These are phyloP conservation scores for Chenopodium formosanum DNA, from an alignment of 148 eudicot species.

Conservation along the genomic window DNA sequence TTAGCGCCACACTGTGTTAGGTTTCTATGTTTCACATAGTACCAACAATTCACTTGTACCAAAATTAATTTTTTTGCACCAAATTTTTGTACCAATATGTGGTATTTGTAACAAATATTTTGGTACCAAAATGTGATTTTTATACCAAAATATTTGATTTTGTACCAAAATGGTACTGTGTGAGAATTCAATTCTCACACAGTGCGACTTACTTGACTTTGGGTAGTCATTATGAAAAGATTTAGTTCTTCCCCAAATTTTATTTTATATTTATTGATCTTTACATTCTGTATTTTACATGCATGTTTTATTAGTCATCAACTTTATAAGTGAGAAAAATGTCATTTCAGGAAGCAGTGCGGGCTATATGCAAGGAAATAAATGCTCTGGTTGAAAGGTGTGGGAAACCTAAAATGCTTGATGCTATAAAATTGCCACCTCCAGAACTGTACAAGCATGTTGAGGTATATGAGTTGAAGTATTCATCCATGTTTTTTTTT, in stretches of 20 bases:
- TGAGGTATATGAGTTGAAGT: slow-evolving; percentile 53
- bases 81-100: too few relatives aligned
- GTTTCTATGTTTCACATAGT: too few relatives aligned
- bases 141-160: too few relatives aligned
- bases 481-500: neutral
- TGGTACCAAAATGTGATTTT: too few relatives aligned
- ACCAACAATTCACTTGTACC: too few relatives aligned
- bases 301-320: neutral
- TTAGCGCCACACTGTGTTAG: too few relatives aligned
- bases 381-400: slow-evolving; percentile 73
- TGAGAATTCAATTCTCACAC: too few relatives aligned
- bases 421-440: slow-evolving; percentile 89
- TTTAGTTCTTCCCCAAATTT: neutral
- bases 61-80: too few relatives aligned
- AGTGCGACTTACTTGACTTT: too few relatives aligned
- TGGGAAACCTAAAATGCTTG: slow-evolving; percentile 94
- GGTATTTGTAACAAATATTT: too few relatives aligned
- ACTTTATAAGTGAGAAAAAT: slow-evolving; percentile 1
- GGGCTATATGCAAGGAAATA: slow-evolving; percentile 75
- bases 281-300: neutral
- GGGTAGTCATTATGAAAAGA: neutral
- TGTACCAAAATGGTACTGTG: too few relatives aligned
- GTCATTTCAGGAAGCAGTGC: slow-evolving; percentile 67
- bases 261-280: neutral
- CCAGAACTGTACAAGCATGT: slow-evolving; percentile 74